These are phyloP conservation scores for Diaporthe citrichinensis DNA, from an alignment of 2,329 filamentous ascomycete species.

Conservation along the genomic window DNA sequence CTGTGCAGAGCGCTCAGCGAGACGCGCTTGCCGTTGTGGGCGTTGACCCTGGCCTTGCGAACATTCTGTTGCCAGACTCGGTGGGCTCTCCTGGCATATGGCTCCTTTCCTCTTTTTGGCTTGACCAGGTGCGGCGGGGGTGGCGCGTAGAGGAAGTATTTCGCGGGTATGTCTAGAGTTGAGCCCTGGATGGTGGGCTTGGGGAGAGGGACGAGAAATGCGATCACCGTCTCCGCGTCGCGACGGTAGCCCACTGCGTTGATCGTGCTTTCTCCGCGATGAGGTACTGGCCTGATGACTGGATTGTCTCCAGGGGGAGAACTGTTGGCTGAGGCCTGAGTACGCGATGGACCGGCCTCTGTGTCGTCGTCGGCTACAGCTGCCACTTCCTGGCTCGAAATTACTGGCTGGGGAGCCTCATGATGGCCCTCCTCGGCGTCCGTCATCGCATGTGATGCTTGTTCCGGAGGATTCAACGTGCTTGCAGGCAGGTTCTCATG, in stretches of 20 bases:
- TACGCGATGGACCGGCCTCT: slow-evolving; percentile 18
- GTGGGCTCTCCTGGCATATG: slow-evolving; percentile 1
- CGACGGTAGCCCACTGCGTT: slow-evolving; percentile 38
- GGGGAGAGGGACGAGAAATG: slow-evolving; percentile 34
- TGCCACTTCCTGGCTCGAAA: background rate
- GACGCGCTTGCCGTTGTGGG: slow-evolving; percentile 2
- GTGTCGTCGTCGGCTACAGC: slow-evolving; percentile 1
- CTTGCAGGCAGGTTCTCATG: background rate
- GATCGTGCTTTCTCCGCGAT: slow-evolving; percentile 13
- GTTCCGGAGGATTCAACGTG: background rate
- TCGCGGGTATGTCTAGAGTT: background rate
- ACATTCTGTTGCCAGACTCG: slow-evolving; percentile 34
- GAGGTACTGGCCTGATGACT: background rate
- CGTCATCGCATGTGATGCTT: background rate
- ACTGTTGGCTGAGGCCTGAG: background rate
- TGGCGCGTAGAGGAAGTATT: slow-evolving; percentile 35
- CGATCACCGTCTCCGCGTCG: slow-evolving; percentile 27
- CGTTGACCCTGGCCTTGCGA: slow-evolving; percentile 13
- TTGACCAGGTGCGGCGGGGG: slow-evolving; percentile 34
- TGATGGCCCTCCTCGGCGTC: background rate
- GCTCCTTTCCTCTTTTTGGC: slow-evolving; percentile 14
- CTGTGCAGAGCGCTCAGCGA: slow-evolving; percentile 20
- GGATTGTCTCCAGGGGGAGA: background rate
- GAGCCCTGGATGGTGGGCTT: slow-evolving; percentile 26
- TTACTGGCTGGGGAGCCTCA: background rate